Conservation (phyloP, 164 flowering plant species). For the Magnolia sinica region DNA sequence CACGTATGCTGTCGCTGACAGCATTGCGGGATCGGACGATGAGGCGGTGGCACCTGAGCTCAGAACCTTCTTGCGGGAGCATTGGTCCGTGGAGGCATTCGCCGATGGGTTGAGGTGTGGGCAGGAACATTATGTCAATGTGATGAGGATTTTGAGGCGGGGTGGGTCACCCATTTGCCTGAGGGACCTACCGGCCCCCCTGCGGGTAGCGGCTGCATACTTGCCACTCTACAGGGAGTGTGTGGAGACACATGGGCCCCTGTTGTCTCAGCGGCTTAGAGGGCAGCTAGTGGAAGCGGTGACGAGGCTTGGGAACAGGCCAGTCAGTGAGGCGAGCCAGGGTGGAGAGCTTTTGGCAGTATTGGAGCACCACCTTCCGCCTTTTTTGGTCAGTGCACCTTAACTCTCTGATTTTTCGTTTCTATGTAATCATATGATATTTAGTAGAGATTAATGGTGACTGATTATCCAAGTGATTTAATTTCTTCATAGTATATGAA, state of each 20-base stretch:
- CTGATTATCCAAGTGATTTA: neutral
- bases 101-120: constrained; percentile 55
- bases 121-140: constrained; percentile 57
- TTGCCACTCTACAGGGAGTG: constrained; percentile 83
- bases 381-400: constrained; percentile 49
- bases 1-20: constrained; percentile 84
- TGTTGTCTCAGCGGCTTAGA: constrained; percentile 69
- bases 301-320: constrained; percentile 51
- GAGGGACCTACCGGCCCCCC: constrained; percentile 64
- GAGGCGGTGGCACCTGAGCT: constrained; percentile 75
- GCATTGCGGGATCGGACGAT: constrained; percentile 76
- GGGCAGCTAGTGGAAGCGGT: constrained; percentile 87
- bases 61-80: constrained; percentile 54
- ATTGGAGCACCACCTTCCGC: constrained; percentile 83
- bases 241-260: constrained; percentile 43
- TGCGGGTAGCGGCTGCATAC: constrained; percentile 69
- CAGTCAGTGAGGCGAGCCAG: constrained; percentile 41
- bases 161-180: constrained; percentile 67
- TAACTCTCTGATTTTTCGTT: constrained; percentile 5
- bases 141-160: constrained; percentile 52
- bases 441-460: neutral
- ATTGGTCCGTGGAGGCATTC: constrained; percentile 89
- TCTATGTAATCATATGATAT: neutral
- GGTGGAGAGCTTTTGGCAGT: constrained; percentile 57
- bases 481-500: constrained; percentile 5